Evolutionary conservation across 768 basidiomycete genomes (phyloP).

Genomic region (Suillus tomentosus): DNA sequence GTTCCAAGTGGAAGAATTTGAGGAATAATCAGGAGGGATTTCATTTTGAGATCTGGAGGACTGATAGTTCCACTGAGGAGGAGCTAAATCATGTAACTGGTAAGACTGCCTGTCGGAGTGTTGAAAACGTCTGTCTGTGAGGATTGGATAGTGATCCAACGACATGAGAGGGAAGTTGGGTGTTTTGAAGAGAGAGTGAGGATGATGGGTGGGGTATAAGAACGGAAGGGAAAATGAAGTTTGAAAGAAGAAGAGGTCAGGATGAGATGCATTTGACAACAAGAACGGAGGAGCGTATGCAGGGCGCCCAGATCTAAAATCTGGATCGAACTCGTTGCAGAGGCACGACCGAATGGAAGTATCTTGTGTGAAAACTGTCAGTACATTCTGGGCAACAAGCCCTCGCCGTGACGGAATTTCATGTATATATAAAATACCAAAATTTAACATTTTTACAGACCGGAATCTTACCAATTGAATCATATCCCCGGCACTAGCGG

Average conservation of each 20-base stretch:
- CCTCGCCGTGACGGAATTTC: conserved; percentile 1
- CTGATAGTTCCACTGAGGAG: conserved; percentile 29
- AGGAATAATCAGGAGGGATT: conserved; percentile 16
- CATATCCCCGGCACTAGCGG: not conserved
- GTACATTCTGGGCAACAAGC: not conserved
- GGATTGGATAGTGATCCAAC: conserved; percentile 36
- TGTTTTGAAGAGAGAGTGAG: not conserved
- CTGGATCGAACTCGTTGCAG: conserved; percentile 13
- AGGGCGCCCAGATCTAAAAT: conserved; percentile 18
- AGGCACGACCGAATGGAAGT: conserved; percentile 8
- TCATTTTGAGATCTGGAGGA: conserved; percentile 27
- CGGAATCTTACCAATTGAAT: conserved; percentile 13
- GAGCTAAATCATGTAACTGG: conserved; percentile 23
- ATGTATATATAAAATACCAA: not conserved
- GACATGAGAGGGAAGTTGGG: conserved; percentile 20
- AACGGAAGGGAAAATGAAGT: conserved; percentile 18
- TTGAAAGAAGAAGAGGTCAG: not conserved
- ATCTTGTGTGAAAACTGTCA: not conserved
- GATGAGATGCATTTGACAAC: conserved; percentile 23
- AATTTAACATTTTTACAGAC: not conserved
- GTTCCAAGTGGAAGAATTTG: conserved; percentile 25
- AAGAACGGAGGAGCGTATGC: conserved; percentile 8
- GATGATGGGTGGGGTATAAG: conserved; percentile 17
- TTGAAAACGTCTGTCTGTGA: conserved; percentile 35
- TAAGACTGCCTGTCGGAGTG: conserved; percentile 27